A percentile compares a stretch with the other conserved stretches of the same genome.
Conservation (phyloP, 768 basidiomycete genomes). For the Leccinum subgranulosum region DNA sequence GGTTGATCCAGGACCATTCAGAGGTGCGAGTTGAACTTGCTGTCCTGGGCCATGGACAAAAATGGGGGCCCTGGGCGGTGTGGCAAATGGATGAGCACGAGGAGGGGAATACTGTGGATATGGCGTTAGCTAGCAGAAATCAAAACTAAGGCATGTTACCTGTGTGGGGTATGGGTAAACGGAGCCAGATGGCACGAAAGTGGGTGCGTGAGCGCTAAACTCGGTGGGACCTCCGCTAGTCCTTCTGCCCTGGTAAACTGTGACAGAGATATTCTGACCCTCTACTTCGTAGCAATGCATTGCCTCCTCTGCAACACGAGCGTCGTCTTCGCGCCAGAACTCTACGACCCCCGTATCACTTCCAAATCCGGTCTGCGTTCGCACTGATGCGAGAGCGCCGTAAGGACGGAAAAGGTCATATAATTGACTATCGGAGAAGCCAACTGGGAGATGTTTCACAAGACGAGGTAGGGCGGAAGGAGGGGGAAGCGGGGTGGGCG, state of each 20-base stretch:
- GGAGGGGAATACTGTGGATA: conserved; percentile 63
- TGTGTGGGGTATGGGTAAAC: conserved; percentile 63
- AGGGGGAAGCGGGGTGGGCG: conserved; percentile 71
- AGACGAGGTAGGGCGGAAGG: conserved; percentile 76
- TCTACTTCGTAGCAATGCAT: conserved; percentile 84
- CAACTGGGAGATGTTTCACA: conserved; percentile 77
- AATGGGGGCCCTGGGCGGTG: conserved; percentile 34
- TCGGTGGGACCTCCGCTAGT: conserved; percentile 53
- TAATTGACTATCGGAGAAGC: conserved; percentile 65
- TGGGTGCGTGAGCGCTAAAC: conserved; percentile 69
- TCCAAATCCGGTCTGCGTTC: conserved; percentile 71
- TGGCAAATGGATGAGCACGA: conserved; percentile 49
- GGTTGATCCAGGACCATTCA: conserved; percentile 67
- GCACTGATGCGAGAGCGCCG: conserved; percentile 78
- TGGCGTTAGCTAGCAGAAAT: conserved; percentile 1
- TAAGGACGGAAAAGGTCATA: conserved; percentile 85
- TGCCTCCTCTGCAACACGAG: conserved; percentile 70
- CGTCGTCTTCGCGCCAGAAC: conserved; percentile 88
- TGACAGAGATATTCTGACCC: conserved; percentile 82
- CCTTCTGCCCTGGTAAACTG: conserved; percentile 68
- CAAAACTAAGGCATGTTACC: conserved; percentile 31
- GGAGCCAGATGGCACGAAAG: conserved; percentile 73
- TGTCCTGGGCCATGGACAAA: conserved; percentile 89
- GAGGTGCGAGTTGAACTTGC: conserved; percentile 81
- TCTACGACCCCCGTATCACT: conserved; percentile 77